phyloP scores from a whole-genome alignment of 2,329 filamentous ascomycete species.

The Didymella lethalis region DNA sequence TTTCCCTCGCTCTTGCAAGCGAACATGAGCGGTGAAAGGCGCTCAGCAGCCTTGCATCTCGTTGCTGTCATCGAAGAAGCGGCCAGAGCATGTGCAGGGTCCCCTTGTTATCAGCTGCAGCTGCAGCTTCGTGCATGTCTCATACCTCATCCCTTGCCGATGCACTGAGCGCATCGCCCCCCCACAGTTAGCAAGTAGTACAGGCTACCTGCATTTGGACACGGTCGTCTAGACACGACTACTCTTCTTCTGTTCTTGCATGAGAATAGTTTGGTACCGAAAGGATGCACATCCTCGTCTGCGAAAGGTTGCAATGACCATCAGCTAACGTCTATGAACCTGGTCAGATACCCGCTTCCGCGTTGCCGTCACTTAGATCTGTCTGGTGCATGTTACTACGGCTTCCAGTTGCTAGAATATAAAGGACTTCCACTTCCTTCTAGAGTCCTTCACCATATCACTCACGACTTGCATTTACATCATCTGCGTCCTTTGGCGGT shows the following conservation, averaged over 20 bases:
- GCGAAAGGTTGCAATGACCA: slow-evolving; percentile 21
- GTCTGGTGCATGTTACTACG: slow-evolving; percentile 16
- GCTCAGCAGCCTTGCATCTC: slow-evolving; percentile 27
- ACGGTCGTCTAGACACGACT: slow-evolving; percentile 17
- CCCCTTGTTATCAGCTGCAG: slow-evolving; percentile 19
- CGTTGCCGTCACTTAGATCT: slow-evolving; percentile 22
- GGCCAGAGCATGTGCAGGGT: slow-evolving; percentile 21
- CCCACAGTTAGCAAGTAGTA: slow-evolving; percentile 17
- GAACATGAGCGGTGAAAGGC: slow-evolving; percentile 32
- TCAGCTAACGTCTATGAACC: slow-evolving; percentile 15
- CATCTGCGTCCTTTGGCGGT: slow-evolving; percentile 18
- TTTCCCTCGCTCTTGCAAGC: slow-evolving; percentile 23
- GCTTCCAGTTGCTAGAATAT: slow-evolving; percentile 9
- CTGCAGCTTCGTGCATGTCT: slow-evolving; percentile 20
- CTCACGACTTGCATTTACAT: slow-evolving; percentile 5
- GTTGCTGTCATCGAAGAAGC: slow-evolving; percentile 23
- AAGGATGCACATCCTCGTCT: slow-evolving; percentile 18
- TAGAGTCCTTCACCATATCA: slow-evolving; percentile 3
- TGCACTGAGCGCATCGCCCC: slow-evolving; percentile 20
- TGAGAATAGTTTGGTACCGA: slow-evolving; percentile 21
- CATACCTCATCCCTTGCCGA: slow-evolving; percentile 26
- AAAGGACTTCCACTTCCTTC: slow-evolving; percentile 12
- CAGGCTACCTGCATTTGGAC: slow-evolving; percentile 7
- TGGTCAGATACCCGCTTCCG: slow-evolving; percentile 23
- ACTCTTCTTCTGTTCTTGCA: slow-evolving; percentile 17